Percentiles rank a stretch among this genome's conserved stretches.
Evolutionary conservation across 2,329 filamentous ascomycete species (phyloP).

Genomic region (Diplodia scrobiculata): DNA sequence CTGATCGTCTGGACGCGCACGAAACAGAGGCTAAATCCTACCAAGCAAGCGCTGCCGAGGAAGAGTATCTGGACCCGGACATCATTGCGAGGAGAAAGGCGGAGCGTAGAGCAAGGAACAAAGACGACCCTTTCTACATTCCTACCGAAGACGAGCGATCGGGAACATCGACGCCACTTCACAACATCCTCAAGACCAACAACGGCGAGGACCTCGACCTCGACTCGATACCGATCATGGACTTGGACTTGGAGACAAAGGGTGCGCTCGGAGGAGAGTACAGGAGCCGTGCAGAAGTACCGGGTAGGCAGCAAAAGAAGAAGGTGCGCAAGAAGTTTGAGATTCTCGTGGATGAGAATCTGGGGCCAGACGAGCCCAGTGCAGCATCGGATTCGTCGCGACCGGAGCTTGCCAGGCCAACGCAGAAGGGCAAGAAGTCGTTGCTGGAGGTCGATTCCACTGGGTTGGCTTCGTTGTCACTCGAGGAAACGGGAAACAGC

Average conservation of each 20-base stretch:
- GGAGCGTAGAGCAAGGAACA: slow-evolving; percentile 78
- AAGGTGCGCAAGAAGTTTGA: slow-evolving; percentile 47
- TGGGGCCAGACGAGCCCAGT: slow-evolving; percentile 43
- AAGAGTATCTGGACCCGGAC: slow-evolving; percentile 68
- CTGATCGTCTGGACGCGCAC: slow-evolving; percentile 48
- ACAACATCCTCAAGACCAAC: slow-evolving; percentile 67
- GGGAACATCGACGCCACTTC: slow-evolving; percentile 72
- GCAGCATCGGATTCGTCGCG: slow-evolving; percentile 35
- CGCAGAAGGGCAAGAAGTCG: slow-evolving; percentile 58
- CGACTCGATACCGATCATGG: slow-evolving; percentile 94
- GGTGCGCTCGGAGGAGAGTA: slow-evolving; percentile 24
- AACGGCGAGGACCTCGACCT: slow-evolving; percentile 82
- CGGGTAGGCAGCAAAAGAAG: slow-evolving; percentile 32
- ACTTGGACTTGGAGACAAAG: slow-evolving; percentile 69
- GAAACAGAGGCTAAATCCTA: slow-evolving; percentile 47
- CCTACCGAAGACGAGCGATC: slow-evolving; percentile 53
- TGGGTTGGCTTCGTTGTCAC: slow-evolving; percentile 70
- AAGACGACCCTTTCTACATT: slow-evolving; percentile 96
- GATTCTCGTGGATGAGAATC: slow-evolving; percentile 53
- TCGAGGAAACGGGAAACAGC: slow-evolving; percentile 56
- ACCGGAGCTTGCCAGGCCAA: slow-evolving; percentile 39
- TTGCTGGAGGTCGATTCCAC: slow-evolving; percentile 87
- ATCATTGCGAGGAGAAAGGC: slow-evolving; percentile 72
- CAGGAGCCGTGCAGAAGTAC: not conserved
- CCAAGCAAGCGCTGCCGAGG: slow-evolving; percentile 47